phyloP scores from a whole-genome alignment of 768 basidiomycete species.

The Coprinopsis cinerea region DNA sequence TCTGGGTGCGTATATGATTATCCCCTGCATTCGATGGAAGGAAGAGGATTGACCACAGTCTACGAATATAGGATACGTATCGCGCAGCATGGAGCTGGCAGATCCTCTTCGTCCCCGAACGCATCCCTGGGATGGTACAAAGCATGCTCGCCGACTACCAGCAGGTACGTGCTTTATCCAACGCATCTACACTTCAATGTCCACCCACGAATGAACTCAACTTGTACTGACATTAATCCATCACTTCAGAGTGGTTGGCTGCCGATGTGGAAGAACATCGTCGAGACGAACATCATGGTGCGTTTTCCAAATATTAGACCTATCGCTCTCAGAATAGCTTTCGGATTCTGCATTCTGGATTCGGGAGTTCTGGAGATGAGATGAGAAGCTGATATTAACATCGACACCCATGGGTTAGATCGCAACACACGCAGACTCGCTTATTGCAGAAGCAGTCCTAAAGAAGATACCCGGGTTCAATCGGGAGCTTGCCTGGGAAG shows the following conservation, averaged over 20 bases:
- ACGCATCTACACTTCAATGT: slow-evolving; percentile 10
- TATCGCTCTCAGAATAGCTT: too few relatives aligned
- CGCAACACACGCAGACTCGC: slow-evolving; percentile 74
- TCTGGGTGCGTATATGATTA: slow-evolving; percentile 58
- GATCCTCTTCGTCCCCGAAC: slow-evolving; percentile 70
- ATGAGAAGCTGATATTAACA: not conserved
- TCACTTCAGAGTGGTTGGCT: slow-evolving; percentile 69
- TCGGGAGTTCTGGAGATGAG: too few relatives aligned
- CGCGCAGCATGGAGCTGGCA: slow-evolving; percentile 78
- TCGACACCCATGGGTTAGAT: slow-evolving; percentile 33
- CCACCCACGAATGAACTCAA: not conserved
- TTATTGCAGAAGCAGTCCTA: slow-evolving; percentile 64
- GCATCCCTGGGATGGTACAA: slow-evolving; percentile 67
- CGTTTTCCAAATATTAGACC: slow-evolving; percentile 5
- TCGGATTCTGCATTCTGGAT: too few relatives aligned
- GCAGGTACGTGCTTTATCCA: slow-evolving; percentile 34
- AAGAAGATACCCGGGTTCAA: slow-evolving; percentile 63
- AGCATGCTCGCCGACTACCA: slow-evolving; percentile 79
- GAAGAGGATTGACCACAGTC: too few relatives aligned
- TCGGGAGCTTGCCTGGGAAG: slow-evolving; percentile 59
- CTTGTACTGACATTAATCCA: not conserved
- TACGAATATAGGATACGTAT: slow-evolving; percentile 57
- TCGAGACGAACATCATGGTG: slow-evolving; percentile 86
- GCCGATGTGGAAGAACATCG: slow-evolving; percentile 89
- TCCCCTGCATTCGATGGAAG: too few relatives aligned